Conservation (phyloP, 768 basidiomycete species). For the Lentinula guzmanii region DNA sequence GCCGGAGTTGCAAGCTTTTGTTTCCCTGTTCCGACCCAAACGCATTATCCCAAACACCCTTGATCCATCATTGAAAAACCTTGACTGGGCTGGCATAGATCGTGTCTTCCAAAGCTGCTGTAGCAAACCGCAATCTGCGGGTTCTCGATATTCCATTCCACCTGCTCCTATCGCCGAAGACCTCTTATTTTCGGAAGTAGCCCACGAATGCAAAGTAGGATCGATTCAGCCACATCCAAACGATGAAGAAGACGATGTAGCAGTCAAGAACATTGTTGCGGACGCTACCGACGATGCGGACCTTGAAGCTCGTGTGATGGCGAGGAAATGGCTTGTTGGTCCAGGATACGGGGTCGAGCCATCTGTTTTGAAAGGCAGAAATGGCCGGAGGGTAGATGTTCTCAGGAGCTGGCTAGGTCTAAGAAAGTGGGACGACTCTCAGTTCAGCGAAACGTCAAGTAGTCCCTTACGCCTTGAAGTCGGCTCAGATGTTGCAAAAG, state of each 20-base stretch:
- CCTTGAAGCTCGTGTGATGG: slow-evolving; percentile 2
- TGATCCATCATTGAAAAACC: slow-evolving; percentile 37
- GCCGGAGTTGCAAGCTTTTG: slow-evolving; percentile 78
- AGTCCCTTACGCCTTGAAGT: background rate
- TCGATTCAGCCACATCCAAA: slow-evolving; percentile 8
- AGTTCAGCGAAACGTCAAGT: background rate
- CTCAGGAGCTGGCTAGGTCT: background rate
- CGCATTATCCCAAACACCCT: slow-evolving; percentile 78
- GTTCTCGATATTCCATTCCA: slow-evolving; percentile 1
- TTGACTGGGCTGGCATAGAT: slow-evolving; percentile 74
- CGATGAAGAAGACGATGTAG: slow-evolving; percentile 36
- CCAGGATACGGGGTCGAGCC: background rate
- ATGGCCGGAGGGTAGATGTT: background rate
- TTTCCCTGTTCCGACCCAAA: slow-evolving; percentile 73
- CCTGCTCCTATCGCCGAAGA: slow-evolving; percentile 2
- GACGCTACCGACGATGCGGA: background rate
- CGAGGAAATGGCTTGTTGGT: background rate
- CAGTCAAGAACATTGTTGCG: slow-evolving; percentile 58
- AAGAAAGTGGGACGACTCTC: background rate
- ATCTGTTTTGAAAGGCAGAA: background rate
- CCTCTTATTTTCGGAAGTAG: background rate
- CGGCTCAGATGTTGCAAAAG: background rate
- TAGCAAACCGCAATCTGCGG: background rate
- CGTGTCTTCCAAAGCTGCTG: slow-evolving; percentile 54
- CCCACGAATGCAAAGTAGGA: slow-evolving; percentile 3